Base-by-base conservation (phyloP, 2,329 filamentous ascomycete genomes). In the Fusarium sp. region DNA sequence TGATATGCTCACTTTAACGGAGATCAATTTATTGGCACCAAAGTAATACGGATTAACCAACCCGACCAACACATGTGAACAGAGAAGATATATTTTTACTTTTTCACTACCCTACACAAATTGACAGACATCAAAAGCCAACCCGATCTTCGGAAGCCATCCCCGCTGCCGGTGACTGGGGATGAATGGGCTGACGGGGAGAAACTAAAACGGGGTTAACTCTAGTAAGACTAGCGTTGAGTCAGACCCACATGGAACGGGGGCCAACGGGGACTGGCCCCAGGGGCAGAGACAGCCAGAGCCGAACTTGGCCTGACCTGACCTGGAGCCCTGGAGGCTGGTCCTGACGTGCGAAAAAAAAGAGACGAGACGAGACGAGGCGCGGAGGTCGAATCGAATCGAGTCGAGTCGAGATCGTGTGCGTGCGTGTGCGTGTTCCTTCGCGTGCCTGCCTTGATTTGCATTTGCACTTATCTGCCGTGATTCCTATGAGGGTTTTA, bases 81-180 rank as follows among this genome's bases (percentile, higher is more conserved):
- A n/a, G 8, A 5, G 6, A 28, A 43, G 15, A 19, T 15, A 6
- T 7, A 55, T 44, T 39, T 21, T 36, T n/a, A 17, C 28, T 28
- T 43, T 40, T 14, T 10, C 4, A 14, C n/a, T 63, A 68, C 65
- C 65, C 65, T 68, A 66, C 40, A 66, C 32, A 30, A 23, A 34
- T 34, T 40, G 14, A 26, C 24, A 44, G 19, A 24, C 21, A 30
- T 62, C 56, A 32, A 26, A 24, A 44, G 24, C 36, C 21, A 30
- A 66, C 52, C 39, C 52, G 44, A 67, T 69, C 47, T 56, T 51
- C 62, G 62, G 66, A 55, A 56, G 43, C 47, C 26, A 61, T 69
- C 66, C 39, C 67, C 66, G 62, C 52, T 56, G 62, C 62, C 51
- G 62, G 54, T 68, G 40, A 50, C 52, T 53, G 51, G 61, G 49